Percentiles rank a stretch among this genome's conserved stretches.
Evolutionary conservation across 2,329 filamentous ascomycete genomes (phyloP).

Genomic region (Conoideocrella luteorostrata): DNA sequence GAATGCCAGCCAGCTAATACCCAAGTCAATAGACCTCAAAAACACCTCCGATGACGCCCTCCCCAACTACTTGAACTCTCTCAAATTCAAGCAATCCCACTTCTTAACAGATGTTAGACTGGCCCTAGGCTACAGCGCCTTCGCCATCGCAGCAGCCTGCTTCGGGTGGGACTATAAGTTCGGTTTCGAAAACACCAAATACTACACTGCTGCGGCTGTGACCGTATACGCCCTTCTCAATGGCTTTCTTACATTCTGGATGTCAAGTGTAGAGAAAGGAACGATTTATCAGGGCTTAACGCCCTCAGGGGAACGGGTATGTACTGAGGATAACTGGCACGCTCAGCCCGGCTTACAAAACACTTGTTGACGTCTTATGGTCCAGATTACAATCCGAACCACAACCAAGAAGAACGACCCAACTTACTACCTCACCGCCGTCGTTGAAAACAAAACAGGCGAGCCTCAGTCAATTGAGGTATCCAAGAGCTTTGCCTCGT

Average conservation of each 20-base stretch:
- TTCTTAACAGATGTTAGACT: slow-evolving; percentile 76
- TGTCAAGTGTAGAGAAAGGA: slow-evolving; percentile 74
- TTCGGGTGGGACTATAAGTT: slow-evolving; percentile 90
- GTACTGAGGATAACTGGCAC: no score
- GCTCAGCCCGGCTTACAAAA: no score
- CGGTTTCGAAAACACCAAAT: slow-evolving; percentile 81
- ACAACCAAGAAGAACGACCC: slow-evolving; percentile 73
- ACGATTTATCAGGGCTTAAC: slow-evolving; percentile 70
- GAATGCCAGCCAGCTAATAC: neutral
- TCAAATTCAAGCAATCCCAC: slow-evolving; percentile 80
- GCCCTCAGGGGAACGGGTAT: slow-evolving; percentile 61
- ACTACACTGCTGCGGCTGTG: slow-evolving; percentile 74
- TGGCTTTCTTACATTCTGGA: slow-evolving; percentile 72
- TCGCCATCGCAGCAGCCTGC: slow-evolving; percentile 71
- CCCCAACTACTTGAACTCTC: slow-evolving; percentile 82
- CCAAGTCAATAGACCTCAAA: slow-evolving; percentile 67
- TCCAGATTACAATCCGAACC: slow-evolving; percentile 65
- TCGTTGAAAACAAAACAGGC: slow-evolving; percentile 35
- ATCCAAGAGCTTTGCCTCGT: slow-evolving; percentile 60
- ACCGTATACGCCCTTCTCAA: slow-evolving; percentile 75
- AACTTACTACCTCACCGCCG: slow-evolving; percentile 69
- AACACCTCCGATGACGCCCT: slow-evolving; percentile 95
- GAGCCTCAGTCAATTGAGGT: slow-evolving; percentile 44
- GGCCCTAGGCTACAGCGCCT: slow-evolving; percentile 73
- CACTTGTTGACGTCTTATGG: neutral